Conservation (phyloP, 2,329 filamentous ascomycete species). For the Cladosporium sp. region DNA sequence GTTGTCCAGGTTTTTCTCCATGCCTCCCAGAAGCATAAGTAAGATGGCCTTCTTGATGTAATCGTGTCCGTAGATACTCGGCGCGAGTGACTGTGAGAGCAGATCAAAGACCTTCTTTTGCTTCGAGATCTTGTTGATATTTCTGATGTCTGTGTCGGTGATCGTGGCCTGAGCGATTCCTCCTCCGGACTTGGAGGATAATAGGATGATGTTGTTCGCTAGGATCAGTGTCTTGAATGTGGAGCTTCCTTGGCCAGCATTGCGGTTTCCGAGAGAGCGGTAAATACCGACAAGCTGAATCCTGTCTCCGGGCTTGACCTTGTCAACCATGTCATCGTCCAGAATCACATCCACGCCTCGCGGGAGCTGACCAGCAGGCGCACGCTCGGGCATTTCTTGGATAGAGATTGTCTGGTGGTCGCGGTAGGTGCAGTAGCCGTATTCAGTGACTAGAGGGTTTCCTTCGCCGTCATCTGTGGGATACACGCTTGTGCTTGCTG, state of each 20-base stretch:
- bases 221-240: conserved; percentile 93
- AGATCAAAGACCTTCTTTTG: conserved; percentile 91
- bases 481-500: conserved; percentile 87
- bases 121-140: conserved; percentile 97
- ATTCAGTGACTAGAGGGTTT: conserved; percentile 91
- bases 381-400: conserved; percentile 97
- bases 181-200: conserved; percentile 94
- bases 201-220: conserved; percentile 90
- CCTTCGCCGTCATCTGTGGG: conserved; percentile 91
- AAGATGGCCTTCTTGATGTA: conserved; percentile 98
- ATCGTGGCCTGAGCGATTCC: conserved; percentile 89
- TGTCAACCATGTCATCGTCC: conserved; percentile 94
- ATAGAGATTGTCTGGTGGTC: conserved; percentile 98
- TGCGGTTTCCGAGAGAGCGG: conserved; percentile 89
- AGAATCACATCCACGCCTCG: conserved; percentile 94
- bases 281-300: conserved; percentile 98
- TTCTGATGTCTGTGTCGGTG: conserved; percentile 94
- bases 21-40: conserved; percentile 89
- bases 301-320: conserved; percentile 90
- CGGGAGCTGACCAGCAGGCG: conserved; percentile 91
- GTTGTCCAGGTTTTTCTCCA: conserved; percentile 98
- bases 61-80: conserved; percentile 95
- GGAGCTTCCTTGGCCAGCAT: conserved; percentile 84
- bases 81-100: conserved; percentile 88
- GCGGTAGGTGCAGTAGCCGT: conserved; percentile 91